Conservation (phyloP, 805 yeast genomes). For the Wickerhamomyces sydowiorum region DNA sequence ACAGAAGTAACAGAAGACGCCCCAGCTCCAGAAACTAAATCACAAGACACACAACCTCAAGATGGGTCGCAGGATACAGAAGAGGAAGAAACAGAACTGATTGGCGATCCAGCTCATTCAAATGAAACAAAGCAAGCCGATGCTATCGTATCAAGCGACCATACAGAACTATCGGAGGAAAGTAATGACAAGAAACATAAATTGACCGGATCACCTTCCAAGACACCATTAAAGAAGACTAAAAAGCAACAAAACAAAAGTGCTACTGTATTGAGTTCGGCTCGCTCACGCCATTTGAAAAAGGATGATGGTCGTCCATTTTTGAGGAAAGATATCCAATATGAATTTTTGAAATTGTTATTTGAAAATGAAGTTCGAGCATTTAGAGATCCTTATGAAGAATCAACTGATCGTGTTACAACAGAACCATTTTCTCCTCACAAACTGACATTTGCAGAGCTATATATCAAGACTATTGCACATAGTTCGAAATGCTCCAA, state of each 20-base stretch:
- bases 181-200: background rate
- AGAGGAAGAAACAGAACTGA: background rate
- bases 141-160: too few relatives aligned
- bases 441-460: conserved; percentile 72
- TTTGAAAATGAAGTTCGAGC: conserved; percentile 60
- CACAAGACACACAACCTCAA: too few relatives aligned
- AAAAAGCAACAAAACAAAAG: conserved; percentile 10
- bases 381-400: conserved; percentile 59
- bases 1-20: too few relatives aligned
- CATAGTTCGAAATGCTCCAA: conserved; percentile 80
- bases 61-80: background rate
- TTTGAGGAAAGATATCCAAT: conserved; percentile 84
- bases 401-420: conserved; percentile 28
- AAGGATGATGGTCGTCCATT: conserved; percentile 91
- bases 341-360: conserved; percentile 61
- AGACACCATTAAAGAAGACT: conserved; percentile 4
- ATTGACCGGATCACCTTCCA: background rate
- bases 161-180: too few relatives aligned
- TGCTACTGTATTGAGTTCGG: conserved; percentile 17
- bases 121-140: too few relatives aligned
- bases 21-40: too few relatives aligned
- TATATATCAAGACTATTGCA: conserved; percentile 76
- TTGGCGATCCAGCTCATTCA: too few relatives aligned
- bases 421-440: conserved; percentile 28
- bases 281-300: conserved; percentile 58